Evolutionary conservation across 495 filamentous ascomycete species (phyloP).

Genomic region (Podospora pseudocomata): DNA sequence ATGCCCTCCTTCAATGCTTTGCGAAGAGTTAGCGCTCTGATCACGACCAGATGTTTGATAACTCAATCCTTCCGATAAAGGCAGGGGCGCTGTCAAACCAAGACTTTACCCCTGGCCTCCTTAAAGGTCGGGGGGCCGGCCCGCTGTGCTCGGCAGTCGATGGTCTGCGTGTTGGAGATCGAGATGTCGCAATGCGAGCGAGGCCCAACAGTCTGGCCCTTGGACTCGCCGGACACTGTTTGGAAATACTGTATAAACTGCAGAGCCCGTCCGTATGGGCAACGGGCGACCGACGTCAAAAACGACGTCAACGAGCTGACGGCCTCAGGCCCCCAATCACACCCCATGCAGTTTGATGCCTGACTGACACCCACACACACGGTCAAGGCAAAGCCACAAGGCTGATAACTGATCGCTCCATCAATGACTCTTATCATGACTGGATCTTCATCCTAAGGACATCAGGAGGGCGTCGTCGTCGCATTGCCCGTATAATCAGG

Average conservation of each 20-base stretch:
- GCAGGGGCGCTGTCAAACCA: background rate
- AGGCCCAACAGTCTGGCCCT: background rate
- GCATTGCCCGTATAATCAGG: no score
- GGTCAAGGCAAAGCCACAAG: constrained; percentile 4
- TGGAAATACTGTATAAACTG: background rate
- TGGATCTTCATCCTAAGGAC: background rate
- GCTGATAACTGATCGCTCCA: constrained; percentile 2
- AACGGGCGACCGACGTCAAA: background rate
- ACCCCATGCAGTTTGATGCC: background rate
- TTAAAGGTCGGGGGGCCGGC: background rate
- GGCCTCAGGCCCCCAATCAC: background rate
- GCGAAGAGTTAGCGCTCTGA: background rate
- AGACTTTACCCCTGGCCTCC: background rate
- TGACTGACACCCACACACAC: background rate
- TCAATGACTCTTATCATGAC: background rate
- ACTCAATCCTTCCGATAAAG: background rate
- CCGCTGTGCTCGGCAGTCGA: background rate
- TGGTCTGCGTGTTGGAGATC: background rate
- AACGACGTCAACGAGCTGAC: background rate
- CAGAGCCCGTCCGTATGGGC: background rate
- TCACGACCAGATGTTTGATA: background rate
- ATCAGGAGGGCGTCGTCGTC: background rate
- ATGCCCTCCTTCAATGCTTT: background rate
- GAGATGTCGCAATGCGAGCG: background rate
- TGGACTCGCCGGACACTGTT: background rate